These are phyloP conservation scores for Piper betle DNA, from an alignment of 164 flowering plant species.

Conservation along the genomic window DNA sequence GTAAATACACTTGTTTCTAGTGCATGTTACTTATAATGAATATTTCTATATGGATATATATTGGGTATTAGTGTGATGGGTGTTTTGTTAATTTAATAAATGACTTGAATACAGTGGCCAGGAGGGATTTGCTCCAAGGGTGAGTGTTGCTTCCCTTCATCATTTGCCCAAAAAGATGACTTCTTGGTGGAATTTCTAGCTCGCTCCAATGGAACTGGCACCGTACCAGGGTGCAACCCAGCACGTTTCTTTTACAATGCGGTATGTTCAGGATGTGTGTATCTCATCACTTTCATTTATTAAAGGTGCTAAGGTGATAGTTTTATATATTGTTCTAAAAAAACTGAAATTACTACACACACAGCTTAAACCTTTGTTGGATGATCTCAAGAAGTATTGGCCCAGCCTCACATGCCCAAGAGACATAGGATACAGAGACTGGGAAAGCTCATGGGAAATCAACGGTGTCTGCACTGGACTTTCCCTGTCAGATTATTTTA, in stretches of 20 bases:
- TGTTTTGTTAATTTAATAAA: too few species aligned
- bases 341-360: background rate
- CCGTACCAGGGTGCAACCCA: background rate
- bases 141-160: background rate
- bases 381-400: background rate
- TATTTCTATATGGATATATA: too few species aligned
- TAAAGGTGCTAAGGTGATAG: background rate
- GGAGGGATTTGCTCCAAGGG: background rate
- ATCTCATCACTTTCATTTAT: background rate
- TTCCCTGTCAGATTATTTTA: background rate
- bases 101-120: background rate
- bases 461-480: background rate
- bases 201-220: background rate
- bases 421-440: background rate
- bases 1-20: too few species aligned
- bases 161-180: background rate
- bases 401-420: background rate
- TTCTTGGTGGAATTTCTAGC: background rate
- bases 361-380: background rate
- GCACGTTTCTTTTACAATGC: background rate
- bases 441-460: background rate
- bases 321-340: too few species aligned
- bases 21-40: too few species aligned
- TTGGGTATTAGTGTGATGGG: too few species aligned
- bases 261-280: too few species aligned